Conservation (phyloP, 805 yeast species). For the Wickerhamiella shivajii region DNA sequence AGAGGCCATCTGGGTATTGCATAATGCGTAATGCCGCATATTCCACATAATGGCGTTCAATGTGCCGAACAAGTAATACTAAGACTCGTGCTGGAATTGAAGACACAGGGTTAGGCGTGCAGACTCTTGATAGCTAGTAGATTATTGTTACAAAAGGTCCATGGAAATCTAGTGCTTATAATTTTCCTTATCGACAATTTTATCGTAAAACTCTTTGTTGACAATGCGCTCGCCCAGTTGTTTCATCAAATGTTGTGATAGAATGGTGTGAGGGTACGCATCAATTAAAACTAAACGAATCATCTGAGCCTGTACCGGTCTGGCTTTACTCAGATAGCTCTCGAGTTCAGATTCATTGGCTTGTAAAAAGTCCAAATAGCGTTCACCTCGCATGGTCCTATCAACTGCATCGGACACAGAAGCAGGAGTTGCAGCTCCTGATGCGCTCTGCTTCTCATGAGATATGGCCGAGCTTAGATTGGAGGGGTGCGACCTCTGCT, state of each 20-base stretch:
- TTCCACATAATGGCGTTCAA: no score
- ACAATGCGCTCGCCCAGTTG: constrained; percentile 7
- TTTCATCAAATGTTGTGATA: constrained; percentile 1
- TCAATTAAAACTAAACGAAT: constrained; percentile 6
- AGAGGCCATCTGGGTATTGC: no score
- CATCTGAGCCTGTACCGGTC: constrained; percentile 7
- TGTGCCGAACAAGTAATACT: no score
- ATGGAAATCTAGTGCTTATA: no score
- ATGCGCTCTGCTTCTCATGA: background rate
- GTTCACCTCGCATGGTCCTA: constrained; percentile 5
- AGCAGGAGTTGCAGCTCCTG: background rate
- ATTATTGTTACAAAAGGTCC: no score
- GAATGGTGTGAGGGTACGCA: constrained; percentile 8
- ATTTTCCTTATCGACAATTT: constrained; percentile 1
- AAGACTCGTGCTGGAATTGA: no score
- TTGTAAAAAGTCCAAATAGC: constrained; percentile 1
- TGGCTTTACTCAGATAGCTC: constrained; percentile 3
- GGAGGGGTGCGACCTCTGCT: background rate
- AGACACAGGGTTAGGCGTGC: no score
- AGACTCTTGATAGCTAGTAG: no score
- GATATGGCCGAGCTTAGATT: no score
- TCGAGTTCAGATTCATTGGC: constrained; percentile 4
- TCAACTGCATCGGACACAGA: constrained; percentile 7
- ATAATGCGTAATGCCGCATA: no score
- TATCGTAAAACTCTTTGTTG: constrained; percentile 2